A percentile compares a stretch with the other conserved stretches of the same genome.
Evolutionary conservation across 139 green algal species (phyloP).

Genomic region (Marvania coccoides): DNA sequence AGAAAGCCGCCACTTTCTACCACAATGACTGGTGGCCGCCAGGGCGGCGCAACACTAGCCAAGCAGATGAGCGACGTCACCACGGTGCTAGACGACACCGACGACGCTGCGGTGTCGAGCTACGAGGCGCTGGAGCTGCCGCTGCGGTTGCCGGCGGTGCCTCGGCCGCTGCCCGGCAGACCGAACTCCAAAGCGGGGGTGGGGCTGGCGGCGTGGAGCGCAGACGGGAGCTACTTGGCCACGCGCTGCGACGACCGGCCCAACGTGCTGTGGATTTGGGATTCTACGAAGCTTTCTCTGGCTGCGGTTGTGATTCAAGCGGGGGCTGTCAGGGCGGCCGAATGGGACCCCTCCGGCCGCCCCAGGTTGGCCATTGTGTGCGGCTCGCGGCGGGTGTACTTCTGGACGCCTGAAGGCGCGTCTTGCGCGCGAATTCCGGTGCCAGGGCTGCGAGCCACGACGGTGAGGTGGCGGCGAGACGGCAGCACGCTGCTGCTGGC

Average conservation of each 20-base stretch:
- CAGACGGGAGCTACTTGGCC: constrained; percentile 55
- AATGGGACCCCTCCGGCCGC: constrained; percentile 45
- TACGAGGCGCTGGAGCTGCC: constrained; percentile 58
- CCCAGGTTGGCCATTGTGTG: constrained; percentile 45
- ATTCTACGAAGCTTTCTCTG: constrained; percentile 50
- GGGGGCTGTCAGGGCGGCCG: constrained; percentile 26
- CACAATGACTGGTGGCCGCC: no score
- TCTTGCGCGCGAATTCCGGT: constrained; percentile 76
- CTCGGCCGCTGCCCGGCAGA: constrained; percentile 42
- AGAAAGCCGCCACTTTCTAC: no score
- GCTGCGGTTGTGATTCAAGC: constrained; percentile 58
- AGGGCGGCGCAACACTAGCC: no score
- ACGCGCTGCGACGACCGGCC: constrained; percentile 70
- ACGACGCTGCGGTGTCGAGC: no score
- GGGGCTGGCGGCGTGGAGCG: constrained; percentile 54
- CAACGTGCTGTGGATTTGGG: constrained; percentile 71
- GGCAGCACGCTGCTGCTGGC: constrained; percentile 42
- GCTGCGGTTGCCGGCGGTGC: constrained; percentile 23
- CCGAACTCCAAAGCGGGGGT: constrained; percentile 60
- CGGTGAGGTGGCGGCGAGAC: constrained; percentile 45
- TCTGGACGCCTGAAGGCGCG: constrained; percentile 74
- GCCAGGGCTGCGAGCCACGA: constrained; percentile 42
- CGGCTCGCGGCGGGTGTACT: constrained; percentile 50
- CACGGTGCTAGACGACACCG: neutral
- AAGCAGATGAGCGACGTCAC: neutral